Evolutionary conservation across 202 grass and related monocot genomes (phyloP).

Genomic region (Carex arenaria): DNA sequence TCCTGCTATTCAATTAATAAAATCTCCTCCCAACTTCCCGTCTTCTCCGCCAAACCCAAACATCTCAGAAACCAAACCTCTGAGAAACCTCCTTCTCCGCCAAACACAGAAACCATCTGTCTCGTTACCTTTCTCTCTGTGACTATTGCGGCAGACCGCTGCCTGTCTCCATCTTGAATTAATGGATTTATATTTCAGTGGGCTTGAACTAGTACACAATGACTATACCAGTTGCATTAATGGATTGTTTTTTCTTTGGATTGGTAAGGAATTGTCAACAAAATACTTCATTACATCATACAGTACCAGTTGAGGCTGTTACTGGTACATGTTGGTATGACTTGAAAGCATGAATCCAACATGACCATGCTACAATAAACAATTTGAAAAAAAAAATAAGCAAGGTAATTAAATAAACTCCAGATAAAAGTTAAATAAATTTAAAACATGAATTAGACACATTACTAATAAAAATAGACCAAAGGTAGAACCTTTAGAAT

Average conservation of each 20-base stretch:
- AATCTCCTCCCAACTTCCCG: no score
- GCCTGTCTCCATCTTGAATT: no score
- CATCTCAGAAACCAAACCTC: no score
- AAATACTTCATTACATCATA: not conserved
- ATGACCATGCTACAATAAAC: conserved; percentile 78
- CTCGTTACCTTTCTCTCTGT: no score
- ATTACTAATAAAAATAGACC: not conserved
- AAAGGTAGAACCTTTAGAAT: not conserved
- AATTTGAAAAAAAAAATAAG: not conserved
- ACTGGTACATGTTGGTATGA: not conserved
- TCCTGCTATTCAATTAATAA: no score
- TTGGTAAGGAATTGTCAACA: not conserved
- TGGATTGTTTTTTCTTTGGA: not conserved
- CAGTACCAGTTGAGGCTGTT: not conserved
- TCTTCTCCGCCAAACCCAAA: no score
- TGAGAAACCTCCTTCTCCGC: no score
- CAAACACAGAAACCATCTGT: no score
- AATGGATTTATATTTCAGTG: not conserved
- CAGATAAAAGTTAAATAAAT: not conserved
- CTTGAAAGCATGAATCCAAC: conserved; percentile 53
- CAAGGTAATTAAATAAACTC: not conserved
- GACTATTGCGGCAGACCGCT: no score
- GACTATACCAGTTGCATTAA: not conserved
- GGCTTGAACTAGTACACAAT: not conserved
- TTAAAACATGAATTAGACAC: not conserved